Base-by-base conservation (phyloP, 805 yeast genomes). In the Kodamaea laetipori region DNA sequence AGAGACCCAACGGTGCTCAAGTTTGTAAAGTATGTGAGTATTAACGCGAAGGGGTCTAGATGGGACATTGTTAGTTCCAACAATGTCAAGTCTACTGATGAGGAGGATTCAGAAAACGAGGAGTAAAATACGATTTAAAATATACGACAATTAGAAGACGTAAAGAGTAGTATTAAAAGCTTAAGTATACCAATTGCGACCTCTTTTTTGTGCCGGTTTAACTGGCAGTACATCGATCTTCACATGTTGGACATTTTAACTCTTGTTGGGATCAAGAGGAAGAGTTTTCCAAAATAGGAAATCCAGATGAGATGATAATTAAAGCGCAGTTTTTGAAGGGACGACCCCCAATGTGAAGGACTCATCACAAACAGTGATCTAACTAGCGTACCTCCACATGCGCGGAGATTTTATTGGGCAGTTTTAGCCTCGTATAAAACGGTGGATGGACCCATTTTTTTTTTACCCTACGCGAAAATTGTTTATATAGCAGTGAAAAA, bases 21-120 rank as follows among this genome's bases (percentile, higher is more conserved):
- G 62, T 94, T 94, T 64, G 82, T 94, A 54, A 94, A 94, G 61
- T 94, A 94, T 55, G 92, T 92, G 13, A 86, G 96, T 57, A 80
- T 79, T 63, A 80, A 80, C 49, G 97, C 98, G 4, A 81, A 82
- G 47, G 96, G 97, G 1, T 82, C 94, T 31, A 75, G 99, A 59
- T 94, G 96, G 96, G 99, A 94, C 59, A 70, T 94, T 31, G 73
- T 74, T 25, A 80, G 84, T 44, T 85, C 84, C 55, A 92, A 96
- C 94, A 82, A 80, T 52, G 84, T 87, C 21, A 77, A 72, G 16
- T 35, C 28, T 16, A 36, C 17, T 9, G 37, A 26, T 7, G 37
- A 31, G 2, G 48, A 32, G 16, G 38, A n/a, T n/a, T n/a, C n/a
- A n/a, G n/a, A 35, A n/a, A 70, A 69, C 19, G 71, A 58, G 4